These are phyloP conservation scores for Pseudogymnoascus sp. DNA, from an alignment of 2,329 filamentous ascomycete genomes.

Conservation along the genomic window DNA sequence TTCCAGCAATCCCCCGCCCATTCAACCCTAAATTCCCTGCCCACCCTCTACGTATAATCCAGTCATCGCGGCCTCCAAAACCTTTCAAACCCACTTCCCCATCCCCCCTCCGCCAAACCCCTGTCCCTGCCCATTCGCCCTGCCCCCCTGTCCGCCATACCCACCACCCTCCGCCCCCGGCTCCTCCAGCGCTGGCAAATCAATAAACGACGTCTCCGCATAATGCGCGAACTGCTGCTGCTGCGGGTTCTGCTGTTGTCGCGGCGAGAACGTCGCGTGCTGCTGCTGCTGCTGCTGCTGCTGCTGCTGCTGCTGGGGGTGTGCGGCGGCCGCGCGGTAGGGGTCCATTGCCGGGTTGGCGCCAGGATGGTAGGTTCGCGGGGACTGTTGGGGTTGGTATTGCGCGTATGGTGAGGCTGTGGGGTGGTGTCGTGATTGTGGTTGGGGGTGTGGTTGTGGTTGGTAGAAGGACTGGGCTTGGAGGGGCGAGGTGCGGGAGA, in stretches of 20 bases:
- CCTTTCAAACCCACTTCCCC: background rate
- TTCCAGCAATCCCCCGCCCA: no score
- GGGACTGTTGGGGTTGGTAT: background rate
- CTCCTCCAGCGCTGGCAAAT: background rate
- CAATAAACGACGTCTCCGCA: background rate
- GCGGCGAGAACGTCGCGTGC: background rate
- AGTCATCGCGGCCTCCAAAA: no score
- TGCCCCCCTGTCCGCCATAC: background rate
- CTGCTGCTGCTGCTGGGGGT: background rate
- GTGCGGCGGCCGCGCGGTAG: background rate
- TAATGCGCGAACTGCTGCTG: background rate
- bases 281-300: background rate
- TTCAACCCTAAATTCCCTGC: background rate
- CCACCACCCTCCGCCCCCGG: background rate
- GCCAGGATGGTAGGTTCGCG: background rate
- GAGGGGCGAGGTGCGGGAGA: background rate
- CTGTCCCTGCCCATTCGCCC: background rate
- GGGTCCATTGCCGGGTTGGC: background rate
- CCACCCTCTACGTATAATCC: no score
- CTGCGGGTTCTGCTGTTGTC: background rate
- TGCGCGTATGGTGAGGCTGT: background rate
- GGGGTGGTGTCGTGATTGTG: background rate
- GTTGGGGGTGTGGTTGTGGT: background rate
- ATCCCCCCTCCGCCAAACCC: background rate
- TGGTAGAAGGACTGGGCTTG: background rate